phyloP scores from a whole-genome alignment of 768 basidiomycete species.

The Suillus plorans region DNA sequence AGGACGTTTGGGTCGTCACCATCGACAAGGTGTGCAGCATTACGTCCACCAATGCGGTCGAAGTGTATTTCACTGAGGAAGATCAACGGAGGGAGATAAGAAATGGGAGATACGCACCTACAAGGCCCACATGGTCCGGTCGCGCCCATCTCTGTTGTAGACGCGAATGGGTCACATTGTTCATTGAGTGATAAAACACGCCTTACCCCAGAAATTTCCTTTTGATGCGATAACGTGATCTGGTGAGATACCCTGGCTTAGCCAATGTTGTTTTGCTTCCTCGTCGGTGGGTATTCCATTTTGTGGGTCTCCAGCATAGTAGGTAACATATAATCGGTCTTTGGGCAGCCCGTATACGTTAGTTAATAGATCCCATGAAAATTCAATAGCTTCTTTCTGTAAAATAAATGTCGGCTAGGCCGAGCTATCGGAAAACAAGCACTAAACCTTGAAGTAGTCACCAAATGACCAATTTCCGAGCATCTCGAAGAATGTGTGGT shows the following conservation, averaged over 20 bases:
- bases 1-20: constrained; percentile 95
- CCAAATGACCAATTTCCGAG: constrained; percentile 99
- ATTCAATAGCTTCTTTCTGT: constrained; percentile 89
- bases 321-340: constrained; percentile 94
- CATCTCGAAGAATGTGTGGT: constrained; percentile 99
- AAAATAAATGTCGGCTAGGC: constrained; percentile 9
- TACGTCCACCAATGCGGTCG: constrained; percentile 96
- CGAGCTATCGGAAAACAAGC: neutral
- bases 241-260: constrained; percentile 83
- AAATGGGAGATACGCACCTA: constrained; percentile 46
- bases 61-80: constrained; percentile 87
- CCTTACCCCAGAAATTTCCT: constrained; percentile 97
- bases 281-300: constrained; percentile 83
- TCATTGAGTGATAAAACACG: constrained; percentile 20
- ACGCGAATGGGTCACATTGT: constrained; percentile 8
- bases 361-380: constrained; percentile 95
- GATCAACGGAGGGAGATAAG: neutral
- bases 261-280: constrained; percentile 87
- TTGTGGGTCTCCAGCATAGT: constrained; percentile 93
- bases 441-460: constrained; percentile 93
- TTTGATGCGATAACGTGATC: constrained; percentile 92
- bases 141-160: constrained; percentile 88
- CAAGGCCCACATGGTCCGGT: constrained; percentile 98
- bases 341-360: constrained; percentile 83
- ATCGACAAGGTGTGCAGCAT: constrained; percentile 91